These are phyloP conservation scores for Ammopiptanthus mongolicus DNA, from an alignment of 306 rosid genomes.

Conservation along the genomic window DNA sequence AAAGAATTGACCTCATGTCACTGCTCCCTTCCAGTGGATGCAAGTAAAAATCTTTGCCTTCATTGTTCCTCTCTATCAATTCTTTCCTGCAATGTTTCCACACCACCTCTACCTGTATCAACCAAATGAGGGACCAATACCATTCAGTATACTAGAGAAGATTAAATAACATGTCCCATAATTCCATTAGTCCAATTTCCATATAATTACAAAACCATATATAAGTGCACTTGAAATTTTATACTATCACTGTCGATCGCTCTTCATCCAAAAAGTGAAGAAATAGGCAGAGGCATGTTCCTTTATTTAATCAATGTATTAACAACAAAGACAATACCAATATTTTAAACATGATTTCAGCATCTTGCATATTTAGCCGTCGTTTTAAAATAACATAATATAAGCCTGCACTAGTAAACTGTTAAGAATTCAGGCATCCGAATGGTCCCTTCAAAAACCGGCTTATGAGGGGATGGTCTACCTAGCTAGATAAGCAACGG, in stretches of 20 bases:
- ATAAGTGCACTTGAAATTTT: not conserved
- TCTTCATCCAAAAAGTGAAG: not conserved
- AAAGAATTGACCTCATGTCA: conserved; percentile 7
- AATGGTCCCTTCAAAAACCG: too few relatives aligned
- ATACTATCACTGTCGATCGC: not conserved
- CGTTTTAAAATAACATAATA: not conserved
- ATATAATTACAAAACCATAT: not conserved
- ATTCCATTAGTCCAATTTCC: not conserved
- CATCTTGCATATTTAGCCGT: not conserved
- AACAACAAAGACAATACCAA: not conserved
- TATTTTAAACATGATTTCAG: not conserved
- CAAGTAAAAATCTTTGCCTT: conserved; percentile 22
- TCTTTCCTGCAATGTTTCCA: conserved; percentile 53
- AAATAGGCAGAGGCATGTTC: not conserved
- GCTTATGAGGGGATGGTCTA: too few relatives aligned
- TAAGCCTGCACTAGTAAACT: not conserved
- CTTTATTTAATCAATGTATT: not conserved
- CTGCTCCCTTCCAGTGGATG: conserved; percentile 19
- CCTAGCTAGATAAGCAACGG: too few relatives aligned
- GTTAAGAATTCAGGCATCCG: too few relatives aligned
- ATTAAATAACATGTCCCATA: not conserved
- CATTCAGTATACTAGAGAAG: not conserved
- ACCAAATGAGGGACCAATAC: conserved; percentile 3
- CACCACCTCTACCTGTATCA: conserved; percentile 47
- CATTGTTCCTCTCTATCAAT: conserved; percentile 38